Conservation (phyloP, 257 asterid genomes). For the Dorcoceras hygrometricum region DNA sequence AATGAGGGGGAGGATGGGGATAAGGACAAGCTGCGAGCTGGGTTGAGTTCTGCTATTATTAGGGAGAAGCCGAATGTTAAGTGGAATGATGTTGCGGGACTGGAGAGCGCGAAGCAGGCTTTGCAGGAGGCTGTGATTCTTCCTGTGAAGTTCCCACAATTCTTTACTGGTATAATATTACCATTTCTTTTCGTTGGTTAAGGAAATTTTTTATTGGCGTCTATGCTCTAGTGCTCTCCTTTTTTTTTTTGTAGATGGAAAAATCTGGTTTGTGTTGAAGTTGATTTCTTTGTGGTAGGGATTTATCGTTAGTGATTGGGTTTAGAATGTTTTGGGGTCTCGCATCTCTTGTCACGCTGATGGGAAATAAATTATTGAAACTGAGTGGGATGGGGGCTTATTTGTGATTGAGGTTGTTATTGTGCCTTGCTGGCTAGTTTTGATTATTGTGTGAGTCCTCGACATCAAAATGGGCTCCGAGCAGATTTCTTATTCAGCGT, state of each 20-base stretch:
- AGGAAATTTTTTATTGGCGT: neutral
- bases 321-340: neutral
- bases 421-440: neutral
- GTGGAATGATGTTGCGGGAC: constrained; percentile 98
- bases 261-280: constrained; percentile 2
- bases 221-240: neutral
- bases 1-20: constrained; percentile 92
- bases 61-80: constrained; percentile 96
- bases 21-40: constrained; percentile 81
- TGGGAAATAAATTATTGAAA: too few relatives aligned
- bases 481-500: neutral
- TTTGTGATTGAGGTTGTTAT: neutral
- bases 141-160: constrained; percentile 97
- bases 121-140: constrained; percentile 96
- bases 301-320: neutral
- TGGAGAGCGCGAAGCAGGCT: constrained; percentile 98
- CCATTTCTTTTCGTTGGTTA: neutral
- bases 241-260: constrained; percentile 4
- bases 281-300: neutral
- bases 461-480: neutral
- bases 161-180: constrained; percentile 68
- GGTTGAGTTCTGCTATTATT: constrained; percentile 83
- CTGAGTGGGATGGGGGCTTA: too few relatives aligned
- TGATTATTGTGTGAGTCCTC: neutral
- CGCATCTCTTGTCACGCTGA: constrained; percentile 3